These are phyloP conservation scores for Mortierella sp. DNA, from an alignment of 371 early-diverging fungal species.

Conservation along the genomic window DNA sequence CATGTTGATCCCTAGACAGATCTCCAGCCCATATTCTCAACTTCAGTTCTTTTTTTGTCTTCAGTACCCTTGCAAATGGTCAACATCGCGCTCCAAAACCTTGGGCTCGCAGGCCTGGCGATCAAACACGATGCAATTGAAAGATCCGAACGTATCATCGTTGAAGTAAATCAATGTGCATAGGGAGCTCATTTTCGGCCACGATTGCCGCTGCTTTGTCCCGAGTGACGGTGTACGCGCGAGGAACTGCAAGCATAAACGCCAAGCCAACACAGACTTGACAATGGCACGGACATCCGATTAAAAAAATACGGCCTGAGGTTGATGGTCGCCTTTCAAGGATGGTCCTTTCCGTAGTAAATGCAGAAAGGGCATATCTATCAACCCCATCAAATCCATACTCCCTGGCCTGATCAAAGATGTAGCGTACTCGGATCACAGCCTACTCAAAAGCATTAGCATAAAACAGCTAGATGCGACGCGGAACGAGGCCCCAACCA, in stretches of 20 bases:
- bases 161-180: constrained; percentile 94
- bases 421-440: constrained; percentile 79
- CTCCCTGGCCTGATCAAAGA: constrained; percentile 84
- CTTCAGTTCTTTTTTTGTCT: neutral
- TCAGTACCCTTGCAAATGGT: constrained; percentile 51
- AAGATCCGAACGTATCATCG: constrained; percentile 96
- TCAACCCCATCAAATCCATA: constrained; percentile 94
- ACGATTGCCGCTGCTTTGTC: constrained; percentile 16
- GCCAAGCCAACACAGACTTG: constrained; percentile 95
- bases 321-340: constrained; percentile 84
- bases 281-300: constrained; percentile 88
- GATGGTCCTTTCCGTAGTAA: constrained; percentile 71
- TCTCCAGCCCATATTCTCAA: constrained; percentile 14
- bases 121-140: constrained; percentile 98
- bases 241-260: constrained; percentile 89
- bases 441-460: constrained; percentile 92
- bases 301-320: constrained; percentile 79
- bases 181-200: neutral
- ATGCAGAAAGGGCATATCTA: constrained; percentile 93
- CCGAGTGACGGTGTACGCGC: constrained; percentile 80
- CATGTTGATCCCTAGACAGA: constrained; percentile 96
- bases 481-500: constrained; percentile 93
- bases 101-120: constrained; percentile 82
- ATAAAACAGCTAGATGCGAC: constrained; percentile 93
- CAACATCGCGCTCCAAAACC: constrained; percentile 62